Percentiles rank a stretch among this genome's conserved stretches.
phyloP scores from a whole-genome alignment of 2,329 filamentous ascomycete genomes.

The Cercospora zeae-maydis region DNA sequence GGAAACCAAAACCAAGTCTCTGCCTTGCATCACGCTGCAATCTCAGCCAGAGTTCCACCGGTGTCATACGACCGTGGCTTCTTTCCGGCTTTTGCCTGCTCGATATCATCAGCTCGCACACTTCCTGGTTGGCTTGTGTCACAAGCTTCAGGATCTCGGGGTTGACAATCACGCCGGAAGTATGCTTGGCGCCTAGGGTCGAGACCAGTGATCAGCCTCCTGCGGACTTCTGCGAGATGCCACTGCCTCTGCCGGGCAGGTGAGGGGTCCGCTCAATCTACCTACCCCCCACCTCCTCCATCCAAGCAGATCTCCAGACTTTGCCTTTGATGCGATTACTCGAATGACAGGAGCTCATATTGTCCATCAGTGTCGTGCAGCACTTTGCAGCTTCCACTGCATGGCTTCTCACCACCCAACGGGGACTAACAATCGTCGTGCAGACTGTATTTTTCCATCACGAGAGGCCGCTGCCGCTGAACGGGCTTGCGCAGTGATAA shows the following conservation, averaged over 20 bases:
- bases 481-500: no score
- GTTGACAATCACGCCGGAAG: conserved; percentile 27
- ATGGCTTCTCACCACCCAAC: conserved; percentile 28
- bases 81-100: conserved; percentile 26
- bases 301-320: conserved; percentile 27
- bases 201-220: conserved; percentile 30
- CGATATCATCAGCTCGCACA: conserved; percentile 26
- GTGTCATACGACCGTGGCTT: conserved; percentile 25
- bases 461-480: no score
- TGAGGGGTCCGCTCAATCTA: conserved; percentile 26
- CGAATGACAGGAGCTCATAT: conserved; percentile 20
- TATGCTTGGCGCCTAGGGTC: conserved; percentile 22
- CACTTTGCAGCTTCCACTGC: conserved; percentile 26
- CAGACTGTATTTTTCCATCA: no score
- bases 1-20: conserved; percentile 28
- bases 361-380: conserved; percentile 23
- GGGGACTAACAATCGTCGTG: conserved; percentile 30
- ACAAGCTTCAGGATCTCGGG: conserved; percentile 19
- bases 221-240: conserved; percentile 24
- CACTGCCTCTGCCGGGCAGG: conserved; percentile 26
- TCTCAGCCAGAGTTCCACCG: conserved; percentile 26
- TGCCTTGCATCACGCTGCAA: conserved; percentile 24
- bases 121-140: conserved; percentile 24
- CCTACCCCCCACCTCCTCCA: conserved; percentile 31
- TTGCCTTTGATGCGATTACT: conserved; percentile 30